Evolutionary conservation across 2,329 filamentous ascomycete species (phyloP), one percentile per base, ranked within the genome.

Genomic region (Fusarium mundagurra): DNA sequence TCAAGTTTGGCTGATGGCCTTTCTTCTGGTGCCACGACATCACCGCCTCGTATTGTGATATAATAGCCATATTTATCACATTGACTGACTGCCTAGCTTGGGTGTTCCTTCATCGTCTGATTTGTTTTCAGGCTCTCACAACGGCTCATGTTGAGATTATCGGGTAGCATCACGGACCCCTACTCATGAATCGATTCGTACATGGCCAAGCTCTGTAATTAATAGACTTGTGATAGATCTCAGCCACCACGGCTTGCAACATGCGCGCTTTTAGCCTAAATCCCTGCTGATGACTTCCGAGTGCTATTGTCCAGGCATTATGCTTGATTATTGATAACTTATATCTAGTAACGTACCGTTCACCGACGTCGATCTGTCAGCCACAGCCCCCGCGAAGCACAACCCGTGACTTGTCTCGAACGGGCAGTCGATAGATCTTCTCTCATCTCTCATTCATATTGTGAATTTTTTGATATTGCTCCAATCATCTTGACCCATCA

Each of bases 161-260:
- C 64, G 48, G 73, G 74, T 61, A 74, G 47, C 71, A 44, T 54
- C 58, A 41, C 50, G 53, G 47, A 47, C 34, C 44, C 38, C 22
- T 48, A 38, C 34, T 31, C 50, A 69, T 69, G 38, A 65, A 54
- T 50, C 55, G 29, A 71, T 38, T 60, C 38, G 41, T 66, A 47
- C 53, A 54, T 53, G 45, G 57, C 43, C 64, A 57, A 64, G 64
- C 33, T 57, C 43, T 54, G 48, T 64, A 66, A 61, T 61, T 65
- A 59, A 63, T 54, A 67, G 48, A 75, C 72, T 64, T 67, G 60
- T 73, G 68, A 76, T 73, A 75, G 75, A 76, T 76, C 67, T 77
- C 71, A 76, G 72, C 74, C 71, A 67, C 69, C 34, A 44, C 64
- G 66, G 71, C 47, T 64, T 75, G 68, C 39, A 64, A 69, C 65